phyloP scores from a whole-genome alignment of 1,284 basidiomycete species.

The Rhodotorula sp. region DNA sequence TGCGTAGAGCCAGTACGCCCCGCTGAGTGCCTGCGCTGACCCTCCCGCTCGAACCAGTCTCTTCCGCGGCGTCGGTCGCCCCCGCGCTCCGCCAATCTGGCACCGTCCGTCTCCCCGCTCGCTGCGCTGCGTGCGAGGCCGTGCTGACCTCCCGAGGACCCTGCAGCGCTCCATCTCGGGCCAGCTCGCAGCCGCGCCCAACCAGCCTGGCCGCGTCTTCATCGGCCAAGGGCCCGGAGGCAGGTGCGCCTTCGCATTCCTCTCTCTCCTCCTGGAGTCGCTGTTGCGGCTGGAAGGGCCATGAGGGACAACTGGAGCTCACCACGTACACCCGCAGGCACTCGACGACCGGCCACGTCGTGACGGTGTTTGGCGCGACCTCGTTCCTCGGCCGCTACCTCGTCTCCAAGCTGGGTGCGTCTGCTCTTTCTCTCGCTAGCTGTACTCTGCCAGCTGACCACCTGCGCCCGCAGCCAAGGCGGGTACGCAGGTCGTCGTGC shows the following conservation, averaged over 20 bases:
- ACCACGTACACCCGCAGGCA: constrained; percentile 56
- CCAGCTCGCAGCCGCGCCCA: constrained; percentile 27
- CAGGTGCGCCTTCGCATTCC: constrained; percentile 15
- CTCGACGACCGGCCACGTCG: constrained; percentile 82
- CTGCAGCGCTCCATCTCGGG: constrained; percentile 7
- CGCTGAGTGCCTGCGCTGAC: not conserved
- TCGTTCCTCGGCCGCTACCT: constrained; percentile 94
- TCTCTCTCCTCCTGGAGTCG: not conserved
- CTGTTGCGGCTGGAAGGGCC: not conserved
- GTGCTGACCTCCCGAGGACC: not conserved
- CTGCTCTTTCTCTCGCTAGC: constrained; percentile 17
- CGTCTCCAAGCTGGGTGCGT: constrained; percentile 82
- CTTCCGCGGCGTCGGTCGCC: constrained; percentile 13
- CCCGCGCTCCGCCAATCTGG: constrained; percentile 19
- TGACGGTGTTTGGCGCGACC: constrained; percentile 95
- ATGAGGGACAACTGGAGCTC: not conserved
- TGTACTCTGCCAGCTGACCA: not conserved
- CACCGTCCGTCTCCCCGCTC: not conserved
- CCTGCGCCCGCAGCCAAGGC: constrained; percentile 64
- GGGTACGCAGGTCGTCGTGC: constrained; percentile 92
- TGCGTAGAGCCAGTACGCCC: not conserved
- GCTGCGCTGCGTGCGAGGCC: not conserved
- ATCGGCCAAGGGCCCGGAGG: constrained; percentile 37
- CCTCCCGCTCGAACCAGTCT: constrained; percentile 4
- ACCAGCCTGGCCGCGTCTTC: constrained; percentile 31